Base-by-base conservation (phyloP, 345 rosid species). In the Salix caprea region DNA sequence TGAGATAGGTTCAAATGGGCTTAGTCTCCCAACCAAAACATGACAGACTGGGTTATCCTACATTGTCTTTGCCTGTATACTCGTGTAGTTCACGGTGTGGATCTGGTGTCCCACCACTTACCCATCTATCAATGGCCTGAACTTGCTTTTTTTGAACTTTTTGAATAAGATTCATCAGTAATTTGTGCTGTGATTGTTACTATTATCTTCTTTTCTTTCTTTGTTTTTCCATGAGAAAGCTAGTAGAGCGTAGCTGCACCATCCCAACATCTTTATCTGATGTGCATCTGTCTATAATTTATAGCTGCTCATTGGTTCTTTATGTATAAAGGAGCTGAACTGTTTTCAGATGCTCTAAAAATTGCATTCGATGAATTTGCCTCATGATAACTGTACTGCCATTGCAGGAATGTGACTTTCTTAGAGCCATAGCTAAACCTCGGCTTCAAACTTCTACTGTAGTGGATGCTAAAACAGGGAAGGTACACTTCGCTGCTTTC, bases 341-440 rank as follows among this genome's bases (percentile, higher is more conserved):
- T n/a, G 46, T 8, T 18, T 23, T 67, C 71, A 18, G 7, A 37
- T 67, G 21, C 15, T 67, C 50, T 36, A n/a, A 7, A 67, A 19
- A 36, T n/a, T 10, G 70, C 70, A 34, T 34, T 2, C 12, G 14
- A 37, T n/a, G 40, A 14, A 67, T 37, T 67, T 36, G 71, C 28
- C 30, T 11, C 46, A 37, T 67, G 71, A 48, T 58, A 82, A 73
- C 64, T 34, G 81, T 62, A 67, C 78, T 44, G 24, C 54, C 61
- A 60, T 48, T 87, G 78, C 87, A 95, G 98, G 99, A 95, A 84
- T 95, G 99, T 85, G 99, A 93, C 81, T 91, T 91, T 84, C 96
- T 95, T 62, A 87, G 85, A 79, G 96, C 91, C 54, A 71, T 90
- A 23, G 98, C 99, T 71, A 82, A 58, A 71, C 97, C 99, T 36